phyloP scores from a whole-genome alignment of 176 grass and related monocot species.

The Tillandsia leiboldiana region DNA sequence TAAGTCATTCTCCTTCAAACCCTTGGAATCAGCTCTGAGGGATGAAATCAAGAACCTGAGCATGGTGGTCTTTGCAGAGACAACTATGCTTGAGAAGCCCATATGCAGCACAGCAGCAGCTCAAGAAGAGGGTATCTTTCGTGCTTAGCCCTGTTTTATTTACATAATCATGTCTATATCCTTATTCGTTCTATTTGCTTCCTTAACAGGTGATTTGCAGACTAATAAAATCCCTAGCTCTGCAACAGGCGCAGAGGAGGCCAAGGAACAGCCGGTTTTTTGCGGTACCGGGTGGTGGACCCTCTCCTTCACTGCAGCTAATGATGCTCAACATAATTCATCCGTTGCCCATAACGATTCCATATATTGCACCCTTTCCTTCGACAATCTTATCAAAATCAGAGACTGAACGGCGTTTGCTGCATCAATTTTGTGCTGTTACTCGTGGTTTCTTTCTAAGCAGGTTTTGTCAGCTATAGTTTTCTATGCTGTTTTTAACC shows the following conservation, averaged over 20 bases:
- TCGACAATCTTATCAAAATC: conserved; percentile 9
- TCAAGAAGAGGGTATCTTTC: conserved; percentile 18
- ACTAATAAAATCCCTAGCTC: background rate
- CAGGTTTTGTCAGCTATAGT: background rate
- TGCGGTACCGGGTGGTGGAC: background rate
- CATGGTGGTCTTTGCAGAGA: conserved; percentile 54
- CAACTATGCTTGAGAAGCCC: conserved; percentile 44
- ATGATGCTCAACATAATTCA: background rate
- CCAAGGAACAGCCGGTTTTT: background rate
- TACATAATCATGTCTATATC: background rate
- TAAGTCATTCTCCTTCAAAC: conserved; percentile 48
- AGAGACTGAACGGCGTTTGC: background rate
- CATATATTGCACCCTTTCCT: background rate
- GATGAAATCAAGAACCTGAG: conserved; percentile 42
- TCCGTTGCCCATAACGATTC: background rate
- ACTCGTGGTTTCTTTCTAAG: background rate
- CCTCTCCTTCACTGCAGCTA: background rate
- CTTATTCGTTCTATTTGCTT: background rate
- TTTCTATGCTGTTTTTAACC: background rate
- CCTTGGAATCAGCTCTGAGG: conserved; percentile 18
- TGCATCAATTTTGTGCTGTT: background rate
- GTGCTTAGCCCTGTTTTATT: background rate
- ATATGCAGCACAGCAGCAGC: conserved; percentile 20
- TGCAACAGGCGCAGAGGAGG: background rate
- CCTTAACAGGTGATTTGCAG: background rate